Conservation (phyloP, 176 grass and related monocot genomes). For the Avena sativa region DNA sequence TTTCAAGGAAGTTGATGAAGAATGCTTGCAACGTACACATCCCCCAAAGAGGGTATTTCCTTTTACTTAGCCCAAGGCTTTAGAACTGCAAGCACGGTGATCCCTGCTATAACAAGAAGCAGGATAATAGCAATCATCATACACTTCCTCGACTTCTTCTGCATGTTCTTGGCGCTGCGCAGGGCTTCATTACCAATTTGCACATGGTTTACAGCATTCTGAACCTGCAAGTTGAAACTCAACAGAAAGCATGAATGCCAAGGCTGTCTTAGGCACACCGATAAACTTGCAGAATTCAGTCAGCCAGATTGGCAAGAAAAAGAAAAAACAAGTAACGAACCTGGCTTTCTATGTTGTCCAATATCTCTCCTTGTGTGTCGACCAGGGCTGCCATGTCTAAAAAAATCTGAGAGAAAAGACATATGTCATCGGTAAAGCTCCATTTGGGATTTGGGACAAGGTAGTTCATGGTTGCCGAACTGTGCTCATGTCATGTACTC, state of each 20-base stretch:
- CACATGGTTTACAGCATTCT: conserved; percentile 68
- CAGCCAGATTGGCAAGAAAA: background rate
- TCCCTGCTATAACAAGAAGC: conserved; percentile 45
- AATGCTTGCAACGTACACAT: background rate
- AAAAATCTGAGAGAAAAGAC: conserved; percentile 57
- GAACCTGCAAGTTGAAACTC: conserved; percentile 44
- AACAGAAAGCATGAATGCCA: background rate
- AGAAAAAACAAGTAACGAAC: conserved; percentile 9
- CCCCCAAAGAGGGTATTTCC: background rate
- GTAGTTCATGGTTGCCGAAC: background rate
- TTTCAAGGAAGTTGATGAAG: background rate
- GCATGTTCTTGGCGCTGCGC: conserved; percentile 56
- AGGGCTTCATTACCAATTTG: conserved; percentile 57
- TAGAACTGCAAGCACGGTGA: conserved; percentile 51
- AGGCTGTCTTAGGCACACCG: background rate
- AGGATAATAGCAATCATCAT: conserved; percentile 64
- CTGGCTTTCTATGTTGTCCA: conserved; percentile 72
- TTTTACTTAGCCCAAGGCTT: conserved; percentile 62
- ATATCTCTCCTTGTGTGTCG: conserved; percentile 64
- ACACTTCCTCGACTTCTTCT: conserved; percentile 73
- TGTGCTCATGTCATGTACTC: background rate
- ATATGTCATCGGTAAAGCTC: background rate
- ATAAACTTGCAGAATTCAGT: background rate
- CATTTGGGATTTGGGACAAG: background rate
- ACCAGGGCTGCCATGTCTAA: conserved; percentile 63